These are phyloP conservation scores for Phytophthora tubulina DNA, from an alignment of 352 stramenopile genomes.

Conservation along the genomic window DNA sequence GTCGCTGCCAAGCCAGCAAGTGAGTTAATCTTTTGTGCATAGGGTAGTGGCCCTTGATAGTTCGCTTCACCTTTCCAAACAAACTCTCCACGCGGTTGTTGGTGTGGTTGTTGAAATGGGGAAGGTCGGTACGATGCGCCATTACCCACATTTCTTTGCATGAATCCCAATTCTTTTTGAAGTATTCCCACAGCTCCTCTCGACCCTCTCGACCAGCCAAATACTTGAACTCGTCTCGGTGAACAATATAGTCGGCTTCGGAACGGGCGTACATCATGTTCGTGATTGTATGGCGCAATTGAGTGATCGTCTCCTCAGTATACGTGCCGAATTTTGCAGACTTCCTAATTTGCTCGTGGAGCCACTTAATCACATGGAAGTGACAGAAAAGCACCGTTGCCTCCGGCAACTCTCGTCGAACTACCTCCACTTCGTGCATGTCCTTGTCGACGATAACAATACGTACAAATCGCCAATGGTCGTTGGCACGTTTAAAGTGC, in stretches of 20 bases:
- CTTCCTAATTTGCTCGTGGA: neutral
- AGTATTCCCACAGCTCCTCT: neutral
- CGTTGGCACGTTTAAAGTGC: conserved; percentile 18
- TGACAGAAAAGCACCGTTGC: neutral
- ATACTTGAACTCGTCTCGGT: conserved; percentile 1
- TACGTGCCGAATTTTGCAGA: neutral
- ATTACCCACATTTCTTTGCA: conserved; percentile 16
- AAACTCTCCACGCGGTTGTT: conserved; percentile 2
- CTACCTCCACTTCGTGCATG: conserved; percentile 9
- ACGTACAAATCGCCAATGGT: conserved; percentile 9
- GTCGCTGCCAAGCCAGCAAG: neutral
- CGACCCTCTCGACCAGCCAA: neutral
- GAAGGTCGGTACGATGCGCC: neutral
- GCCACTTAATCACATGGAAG: conserved; percentile 5
- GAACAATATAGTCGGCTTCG: neutral
- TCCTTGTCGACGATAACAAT: conserved; percentile 22
- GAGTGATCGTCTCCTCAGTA: neutral
- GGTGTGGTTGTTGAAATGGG: conserved; percentile 1
- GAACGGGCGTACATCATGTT: neutral
- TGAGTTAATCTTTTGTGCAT: neutral
- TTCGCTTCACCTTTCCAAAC: conserved; percentile 14
- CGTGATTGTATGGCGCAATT: neutral
- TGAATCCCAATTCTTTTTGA: neutral
- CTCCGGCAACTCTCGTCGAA: neutral
- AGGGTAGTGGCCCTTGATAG: neutral